These are phyloP conservation scores for Elaeagnus macrophylla DNA, from an alignment of 306 rosid species.

Conservation along the genomic window DNA sequence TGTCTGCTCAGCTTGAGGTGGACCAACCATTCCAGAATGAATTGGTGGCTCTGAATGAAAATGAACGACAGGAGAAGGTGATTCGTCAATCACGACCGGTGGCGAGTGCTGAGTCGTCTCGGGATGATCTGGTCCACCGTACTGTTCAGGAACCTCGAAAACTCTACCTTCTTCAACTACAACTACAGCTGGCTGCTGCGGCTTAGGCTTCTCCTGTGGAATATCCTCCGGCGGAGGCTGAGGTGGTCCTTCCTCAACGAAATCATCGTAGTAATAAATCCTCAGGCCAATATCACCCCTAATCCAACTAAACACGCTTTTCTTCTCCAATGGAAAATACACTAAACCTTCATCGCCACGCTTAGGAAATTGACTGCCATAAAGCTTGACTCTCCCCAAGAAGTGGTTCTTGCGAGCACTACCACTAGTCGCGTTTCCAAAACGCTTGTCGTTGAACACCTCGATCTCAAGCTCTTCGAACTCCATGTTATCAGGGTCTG, in stretches of 20 bases:
- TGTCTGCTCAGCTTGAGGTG: conserved; percentile 16
- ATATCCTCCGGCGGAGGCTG: conserved; percentile 29
- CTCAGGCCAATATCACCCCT: conserved; percentile 70
- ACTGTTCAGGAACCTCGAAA: conserved; percentile 30
- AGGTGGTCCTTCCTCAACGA: conserved; percentile 28
- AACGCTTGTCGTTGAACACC: conserved; percentile 77
- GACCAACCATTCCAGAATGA: conserved; percentile 23
- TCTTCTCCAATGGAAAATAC: conserved; percentile 68
- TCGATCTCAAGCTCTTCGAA: conserved; percentile 84
- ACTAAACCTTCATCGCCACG: conserved; percentile 70
- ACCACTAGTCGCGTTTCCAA: conserved; percentile 36
- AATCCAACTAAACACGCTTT: conserved; percentile 80
- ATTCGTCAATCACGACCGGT: conserved; percentile 44
- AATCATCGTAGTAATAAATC: conserved; percentile 58
- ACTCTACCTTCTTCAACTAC: conserved; percentile 45
- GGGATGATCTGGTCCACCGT: conserved; percentile 3
- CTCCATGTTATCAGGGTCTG: conserved; percentile 76
- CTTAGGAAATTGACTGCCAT: conserved; percentile 56
- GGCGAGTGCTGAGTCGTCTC: conserved; percentile 36
- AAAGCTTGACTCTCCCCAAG: conserved; percentile 70
- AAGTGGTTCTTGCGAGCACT: conserved; percentile 73
- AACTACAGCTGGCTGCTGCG: conserved; percentile 17
- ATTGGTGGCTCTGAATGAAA: conserved; percentile 33
- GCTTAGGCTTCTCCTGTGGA: conserved; percentile 34
- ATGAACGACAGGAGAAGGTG: conserved; percentile 47